phyloP scores from a whole-genome alignment of 176 grass and related monocot species.

The Musa itinerans region DNA sequence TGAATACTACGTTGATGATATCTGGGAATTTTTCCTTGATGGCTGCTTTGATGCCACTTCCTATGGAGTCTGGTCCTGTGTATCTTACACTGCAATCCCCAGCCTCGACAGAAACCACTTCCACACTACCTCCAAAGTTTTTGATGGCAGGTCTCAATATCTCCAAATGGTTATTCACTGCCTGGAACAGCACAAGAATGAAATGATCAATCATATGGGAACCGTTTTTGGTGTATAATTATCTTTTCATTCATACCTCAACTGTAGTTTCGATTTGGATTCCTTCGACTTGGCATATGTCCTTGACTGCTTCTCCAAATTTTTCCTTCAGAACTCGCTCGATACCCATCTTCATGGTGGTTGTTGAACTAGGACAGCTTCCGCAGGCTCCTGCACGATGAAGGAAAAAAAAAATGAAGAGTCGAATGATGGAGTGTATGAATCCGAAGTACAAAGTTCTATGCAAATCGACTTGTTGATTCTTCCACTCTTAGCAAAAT shows the following conservation, averaged over 20 bases:
- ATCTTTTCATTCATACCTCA: constrained; percentile 30
- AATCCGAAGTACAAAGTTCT: neutral
- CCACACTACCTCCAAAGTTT: constrained; percentile 76
- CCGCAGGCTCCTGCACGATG: constrained; percentile 56
- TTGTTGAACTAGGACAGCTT: constrained; percentile 87
- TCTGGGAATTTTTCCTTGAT: constrained; percentile 90
- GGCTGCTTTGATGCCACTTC: constrained; percentile 79
- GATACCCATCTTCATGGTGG: constrained; percentile 95
- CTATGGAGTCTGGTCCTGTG: constrained; percentile 70
- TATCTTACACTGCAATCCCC: constrained; percentile 79
- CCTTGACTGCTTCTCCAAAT: constrained; percentile 70
- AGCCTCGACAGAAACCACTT: constrained; percentile 62
- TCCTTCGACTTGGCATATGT: constrained; percentile 64
- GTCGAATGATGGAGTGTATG: neutral
- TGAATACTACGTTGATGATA: constrained; percentile 74
- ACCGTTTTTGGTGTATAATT: neutral
- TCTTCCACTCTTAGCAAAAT: neutral
- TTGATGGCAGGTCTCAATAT: constrained; percentile 83
- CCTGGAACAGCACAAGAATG: constrained; percentile 35
- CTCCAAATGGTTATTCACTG: constrained; percentile 87
- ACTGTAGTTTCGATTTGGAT: constrained; percentile 35
- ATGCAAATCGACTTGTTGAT: neutral
- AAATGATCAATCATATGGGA: neutral
- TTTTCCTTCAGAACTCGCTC: constrained; percentile 91
- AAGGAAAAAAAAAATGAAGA: neutral